These are phyloP conservation scores for Coniochaeta prunicola DNA, from an alignment of 2,329 filamentous ascomycete genomes.

Conservation along the genomic window DNA sequence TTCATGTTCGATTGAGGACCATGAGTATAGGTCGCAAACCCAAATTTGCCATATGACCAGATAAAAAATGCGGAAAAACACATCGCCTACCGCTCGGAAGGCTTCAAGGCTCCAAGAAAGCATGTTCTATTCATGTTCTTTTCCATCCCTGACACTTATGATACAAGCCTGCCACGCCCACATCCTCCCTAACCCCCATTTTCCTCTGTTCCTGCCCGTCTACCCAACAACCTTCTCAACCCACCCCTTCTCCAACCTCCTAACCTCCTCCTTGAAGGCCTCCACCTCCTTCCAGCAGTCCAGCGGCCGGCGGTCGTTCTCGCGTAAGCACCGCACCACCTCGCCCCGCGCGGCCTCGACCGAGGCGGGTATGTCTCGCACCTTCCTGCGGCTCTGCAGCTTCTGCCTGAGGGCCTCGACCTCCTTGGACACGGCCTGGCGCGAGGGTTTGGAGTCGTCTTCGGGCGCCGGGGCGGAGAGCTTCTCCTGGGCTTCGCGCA, in stretches of 20 bases:
- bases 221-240: slow-evolving; percentile 66
- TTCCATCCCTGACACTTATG: slow-evolving; percentile 15
- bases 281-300: slow-evolving; percentile 94
- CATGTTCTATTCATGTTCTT: background rate
- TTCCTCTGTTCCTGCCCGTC: slow-evolving; percentile 17
- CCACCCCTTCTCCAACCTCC: slow-evolving; percentile 77
- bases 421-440: slow-evolving; percentile 50
- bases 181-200: slow-evolving; percentile 16
- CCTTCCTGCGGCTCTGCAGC: slow-evolving; percentile 55
- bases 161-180: slow-evolving; percentile 18
- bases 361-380: slow-evolving; percentile 60
- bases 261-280: slow-evolving; percentile 82
- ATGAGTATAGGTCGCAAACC: no score
- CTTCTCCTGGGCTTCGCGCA: slow-evolving; percentile 62
- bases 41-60: no score
- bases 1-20: no score
- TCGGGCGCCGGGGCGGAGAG: slow-evolving; percentile 35
- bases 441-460: slow-evolving; percentile 19
- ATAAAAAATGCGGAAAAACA: no score
- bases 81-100: background rate
- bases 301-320: slow-evolving; percentile 79
- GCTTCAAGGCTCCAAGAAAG: background rate
- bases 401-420: slow-evolving; percentile 50
- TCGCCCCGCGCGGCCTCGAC: slow-evolving; percentile 69
- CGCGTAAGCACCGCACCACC: slow-evolving; percentile 72